phyloP scores from a whole-genome alignment of 257 asterid genomes.

The Ilex aquifolium region DNA sequence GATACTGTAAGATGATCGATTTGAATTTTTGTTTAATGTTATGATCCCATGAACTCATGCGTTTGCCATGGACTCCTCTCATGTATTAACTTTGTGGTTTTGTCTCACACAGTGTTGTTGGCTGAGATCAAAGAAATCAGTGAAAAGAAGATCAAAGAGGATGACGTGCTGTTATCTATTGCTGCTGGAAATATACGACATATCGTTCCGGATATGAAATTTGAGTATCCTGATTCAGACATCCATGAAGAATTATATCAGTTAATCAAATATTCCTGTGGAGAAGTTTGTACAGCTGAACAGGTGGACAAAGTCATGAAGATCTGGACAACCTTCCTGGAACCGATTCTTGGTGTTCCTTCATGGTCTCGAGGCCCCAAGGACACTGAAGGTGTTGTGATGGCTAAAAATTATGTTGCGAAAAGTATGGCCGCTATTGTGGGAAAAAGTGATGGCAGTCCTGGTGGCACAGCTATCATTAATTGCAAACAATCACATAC shows the following conservation, averaged over 20 bases:
- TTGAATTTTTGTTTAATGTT: too few species aligned
- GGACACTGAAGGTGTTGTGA: slow-evolving; percentile 30
- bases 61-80: too few species aligned
- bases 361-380: slow-evolving; percentile 31
- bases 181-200: slow-evolving; percentile 66
- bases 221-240: slow-evolving; percentile 62
- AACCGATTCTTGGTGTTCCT: slow-evolving; percentile 64
- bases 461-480: too few species aligned
- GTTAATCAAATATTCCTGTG: slow-evolving; percentile 70
- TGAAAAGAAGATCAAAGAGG: slow-evolving; percentile 52
- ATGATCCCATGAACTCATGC: too few species aligned
- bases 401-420: slow-evolving; percentile 22
- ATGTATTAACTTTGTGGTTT: background rate
- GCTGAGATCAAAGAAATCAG: slow-evolving; percentile 72
- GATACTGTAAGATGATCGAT: too few species aligned
- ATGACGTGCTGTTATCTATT: slow-evolving; percentile 48
- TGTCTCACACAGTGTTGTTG: slow-evolving; percentile 44
- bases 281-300: slow-evolving; percentile 77
- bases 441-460: slow-evolving; percentile 29
- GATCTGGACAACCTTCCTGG: slow-evolving; percentile 78
- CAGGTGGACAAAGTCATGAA: slow-evolving; percentile 66
- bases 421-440: slow-evolving; percentile 17
- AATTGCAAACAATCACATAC: background rate
- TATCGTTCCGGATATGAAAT: slow-evolving; percentile 54
- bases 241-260: slow-evolving; percentile 78